phyloP scores from a whole-genome alignment of 2,329 filamentous ascomycete genomes.

The Proliferodiscus dingleyae region DNA sequence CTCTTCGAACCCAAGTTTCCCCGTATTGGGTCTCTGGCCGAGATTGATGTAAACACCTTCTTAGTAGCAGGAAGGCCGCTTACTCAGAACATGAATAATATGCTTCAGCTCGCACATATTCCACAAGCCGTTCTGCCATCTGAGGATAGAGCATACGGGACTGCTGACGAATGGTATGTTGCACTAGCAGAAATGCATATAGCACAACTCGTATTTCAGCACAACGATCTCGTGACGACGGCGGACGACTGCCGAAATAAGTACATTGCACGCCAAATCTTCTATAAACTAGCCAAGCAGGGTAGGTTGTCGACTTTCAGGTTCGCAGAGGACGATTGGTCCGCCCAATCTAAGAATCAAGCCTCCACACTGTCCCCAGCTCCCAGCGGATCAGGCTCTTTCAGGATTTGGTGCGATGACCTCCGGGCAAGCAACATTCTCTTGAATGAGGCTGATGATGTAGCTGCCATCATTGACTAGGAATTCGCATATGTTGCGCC shows the following conservation, averaged over 20 bases:
- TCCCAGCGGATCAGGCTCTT: not conserved
- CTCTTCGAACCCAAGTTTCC: conserved; percentile 4
- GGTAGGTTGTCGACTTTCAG: not conserved
- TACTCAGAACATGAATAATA: not conserved
- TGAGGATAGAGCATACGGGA: not conserved
- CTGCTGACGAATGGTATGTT: not conserved
- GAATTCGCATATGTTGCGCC: not conserved
- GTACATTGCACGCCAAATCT: not conserved
- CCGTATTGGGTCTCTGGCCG: conserved; percentile 8
- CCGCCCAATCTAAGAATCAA: not conserved
- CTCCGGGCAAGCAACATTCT: not conserved
- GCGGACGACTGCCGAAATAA: not conserved
- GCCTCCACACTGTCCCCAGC: not conserved
- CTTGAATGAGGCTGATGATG: not conserved
- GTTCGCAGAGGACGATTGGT: conserved; percentile 2
- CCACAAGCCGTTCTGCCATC: not conserved
- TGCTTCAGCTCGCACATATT: not conserved
- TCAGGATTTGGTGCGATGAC: not conserved
- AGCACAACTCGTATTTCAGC: not conserved
- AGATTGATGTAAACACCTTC: conserved; percentile 2
- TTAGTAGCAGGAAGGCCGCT: not conserved
- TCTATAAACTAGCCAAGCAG: conserved; percentile 22
- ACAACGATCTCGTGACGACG: not conserved
- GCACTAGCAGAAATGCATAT: not conserved
- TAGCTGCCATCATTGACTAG: not conserved